Base-by-base conservation (phyloP, 805 yeast species). In the Barnettozyma californica region DNA sequence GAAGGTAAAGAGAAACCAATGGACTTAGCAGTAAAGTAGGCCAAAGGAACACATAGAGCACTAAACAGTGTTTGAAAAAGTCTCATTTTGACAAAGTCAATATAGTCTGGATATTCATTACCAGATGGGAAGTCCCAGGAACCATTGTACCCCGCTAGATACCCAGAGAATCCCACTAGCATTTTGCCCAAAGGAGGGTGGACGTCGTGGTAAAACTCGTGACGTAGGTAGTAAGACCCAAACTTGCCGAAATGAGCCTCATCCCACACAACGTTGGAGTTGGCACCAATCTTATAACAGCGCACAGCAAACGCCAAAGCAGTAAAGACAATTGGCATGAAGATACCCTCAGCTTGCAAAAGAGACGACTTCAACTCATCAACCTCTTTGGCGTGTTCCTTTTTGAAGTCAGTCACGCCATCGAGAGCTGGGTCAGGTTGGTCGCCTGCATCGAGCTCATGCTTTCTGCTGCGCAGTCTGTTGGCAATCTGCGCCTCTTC, bases 241-340 rank as follows among this genome's bases (percentile, higher is more conserved):
- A 92, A 92, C 66, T 92, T 94, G 45, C 97, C 99, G 67, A 92
- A 92, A 71, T 91, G 97, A 37, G 97, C 97, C 65, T 90, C 97
- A 69, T 90, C 97, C 97, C 97, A 91, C 42, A 94, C 94, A 27
- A 94, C 97, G 48, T 77, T 74, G 48, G 77, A 73, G 52, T 88
- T 86, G 48, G 76, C 72, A 47, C 87, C 85, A 56, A 92, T 84
- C 53, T 76, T 73, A 69, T 87, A 83, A 66, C 90, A 79, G 58
- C 98, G 79, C 38, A 88, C 76, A 53, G 75, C 76, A 58, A 91
- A 85, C 9, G 94, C 82, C 18, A 84, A 54, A 2, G 76, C 50
- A 1, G 97, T 90, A 61, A 91, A 75, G 20, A 81, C 42, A 4
- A 84, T 57, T n/a, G 90, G 85, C 31, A 80, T 82, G 46, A 79